Percentiles rank a stretch among this genome's conserved stretches.
Conservation (phyloP, 441 rosid genomes). For the Raphanus hybrid region DNA sequence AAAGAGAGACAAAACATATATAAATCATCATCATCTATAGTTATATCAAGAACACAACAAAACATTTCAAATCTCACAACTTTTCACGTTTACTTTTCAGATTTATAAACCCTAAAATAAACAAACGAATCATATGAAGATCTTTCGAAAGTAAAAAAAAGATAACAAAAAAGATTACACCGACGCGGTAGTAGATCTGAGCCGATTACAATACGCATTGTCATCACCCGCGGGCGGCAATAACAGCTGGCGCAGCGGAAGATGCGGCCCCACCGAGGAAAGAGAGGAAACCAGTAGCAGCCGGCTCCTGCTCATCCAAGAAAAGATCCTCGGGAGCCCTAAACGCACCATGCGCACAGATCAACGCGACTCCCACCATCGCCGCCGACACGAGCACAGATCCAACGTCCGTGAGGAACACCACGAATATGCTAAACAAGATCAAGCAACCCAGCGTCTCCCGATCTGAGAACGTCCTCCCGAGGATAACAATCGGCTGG, state of each 20-base stretch:
- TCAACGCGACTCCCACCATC: conserved; percentile 67
- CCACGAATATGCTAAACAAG: conserved; percentile 57
- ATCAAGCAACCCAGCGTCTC: conserved; percentile 70
- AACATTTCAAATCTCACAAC: not conserved
- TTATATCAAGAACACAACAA: not conserved
- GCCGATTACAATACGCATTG: not conserved
- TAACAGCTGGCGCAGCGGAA: conserved; percentile 46
- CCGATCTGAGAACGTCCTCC: conserved; percentile 70
- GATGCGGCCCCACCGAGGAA: conserved; percentile 67
- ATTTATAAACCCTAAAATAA: not conserved
- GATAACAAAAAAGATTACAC: not conserved
- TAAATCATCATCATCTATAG: too few relatives aligned
- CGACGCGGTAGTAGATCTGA: not conserved
- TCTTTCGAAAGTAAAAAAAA: not conserved
- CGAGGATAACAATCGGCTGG: conserved; percentile 60
- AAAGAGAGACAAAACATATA: too few relatives aligned
- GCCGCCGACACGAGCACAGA: conserved; percentile 71
- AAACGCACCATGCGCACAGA: conserved; percentile 72
- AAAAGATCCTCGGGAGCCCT: conserved; percentile 83
- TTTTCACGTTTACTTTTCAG: not conserved
- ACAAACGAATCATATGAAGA: conserved; percentile 2
- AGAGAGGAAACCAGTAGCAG: conserved; percentile 59
- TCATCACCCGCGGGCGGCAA: conserved; percentile 35
- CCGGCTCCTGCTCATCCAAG: conserved; percentile 65
- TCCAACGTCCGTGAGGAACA: conserved; percentile 77